Conservation (phyloP, 2,329 filamentous ascomycete genomes). For the Ophiostoma tasmaniense region DNA sequence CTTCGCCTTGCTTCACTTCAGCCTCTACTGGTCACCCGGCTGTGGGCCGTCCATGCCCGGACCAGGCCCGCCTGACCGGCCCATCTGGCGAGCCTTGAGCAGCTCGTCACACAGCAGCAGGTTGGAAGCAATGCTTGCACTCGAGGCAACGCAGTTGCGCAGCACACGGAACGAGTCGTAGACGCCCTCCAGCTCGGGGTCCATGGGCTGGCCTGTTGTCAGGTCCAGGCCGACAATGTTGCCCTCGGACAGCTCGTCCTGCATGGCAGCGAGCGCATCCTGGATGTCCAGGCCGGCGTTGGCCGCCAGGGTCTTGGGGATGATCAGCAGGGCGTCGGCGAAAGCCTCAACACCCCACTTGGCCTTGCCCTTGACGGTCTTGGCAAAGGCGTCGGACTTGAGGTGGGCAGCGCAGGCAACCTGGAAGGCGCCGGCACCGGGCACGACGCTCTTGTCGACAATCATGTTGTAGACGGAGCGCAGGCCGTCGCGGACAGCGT, state of each 20-base stretch:
- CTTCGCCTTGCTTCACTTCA: background rate
- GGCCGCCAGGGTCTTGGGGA: conserved; percentile 93
- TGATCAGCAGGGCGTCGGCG: conserved; percentile 86
- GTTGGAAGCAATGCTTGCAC: conserved; percentile 91
- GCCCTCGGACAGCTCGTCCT: conserved; percentile 78
- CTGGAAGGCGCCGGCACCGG: conserved; percentile 91
- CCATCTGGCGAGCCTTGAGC: conserved; percentile 96
- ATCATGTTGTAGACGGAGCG: conserved; percentile 99
- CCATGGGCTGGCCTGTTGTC: conserved; percentile 84
- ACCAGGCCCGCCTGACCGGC: conserved; percentile 51
- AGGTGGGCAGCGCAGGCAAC: conserved; percentile 84
- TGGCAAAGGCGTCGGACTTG: conserved; percentile 75
- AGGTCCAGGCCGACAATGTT: conserved; percentile 82
- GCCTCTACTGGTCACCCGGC: conserved; percentile 28
- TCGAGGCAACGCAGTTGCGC: conserved; percentile 87
- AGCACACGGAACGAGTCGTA: conserved; percentile 95
- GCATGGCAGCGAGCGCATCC: conserved; percentile 77
- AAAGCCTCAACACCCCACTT: conserved; percentile 95
- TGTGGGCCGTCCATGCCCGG: conserved; percentile 56
- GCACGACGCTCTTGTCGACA: conserved; percentile 92
- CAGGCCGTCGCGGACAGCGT: conserved; percentile 89
- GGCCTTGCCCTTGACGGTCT: conserved; percentile 93
- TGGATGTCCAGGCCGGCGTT: conserved; percentile 97
- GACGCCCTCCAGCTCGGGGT: conserved; percentile 82
- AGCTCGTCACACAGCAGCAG: conserved; percentile 92